Evolutionary conservation across 2,329 filamentous ascomycete species (phyloP).

Genomic region (Lecanoromycetidae sp.): DNA sequence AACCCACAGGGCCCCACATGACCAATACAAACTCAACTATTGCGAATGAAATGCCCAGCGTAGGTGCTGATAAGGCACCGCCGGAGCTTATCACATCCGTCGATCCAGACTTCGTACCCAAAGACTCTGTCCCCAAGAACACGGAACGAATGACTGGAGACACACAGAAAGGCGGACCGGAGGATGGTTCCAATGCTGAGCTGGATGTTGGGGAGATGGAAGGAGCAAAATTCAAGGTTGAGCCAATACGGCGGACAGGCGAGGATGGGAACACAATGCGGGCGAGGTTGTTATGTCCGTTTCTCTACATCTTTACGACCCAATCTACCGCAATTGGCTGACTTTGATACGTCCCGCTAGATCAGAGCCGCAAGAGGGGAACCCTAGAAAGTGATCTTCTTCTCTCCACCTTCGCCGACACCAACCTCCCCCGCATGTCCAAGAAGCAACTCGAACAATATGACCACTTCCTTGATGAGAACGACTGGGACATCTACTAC

Average conservation of each 20-base stretch:
- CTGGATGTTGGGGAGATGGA: slow-evolving; percentile 77
- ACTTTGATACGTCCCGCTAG: slow-evolving; percentile 35
- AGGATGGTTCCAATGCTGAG: slow-evolving; percentile 45
- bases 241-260: slow-evolving; percentile 72
- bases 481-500: slow-evolving; percentile 99
- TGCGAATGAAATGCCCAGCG: slow-evolving; percentile 48
- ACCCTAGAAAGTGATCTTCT: slow-evolving; percentile 93
- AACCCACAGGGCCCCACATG: slow-evolving; percentile 48
- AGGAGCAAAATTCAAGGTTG: slow-evolving; percentile 73
- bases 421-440: slow-evolving; percentile 63
- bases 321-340: neutral
- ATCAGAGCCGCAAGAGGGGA: slow-evolving; percentile 93
- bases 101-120: slow-evolving; percentile 44
- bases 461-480: slow-evolving; percentile 91
- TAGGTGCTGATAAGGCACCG: slow-evolving; percentile 45
- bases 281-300: slow-evolving; percentile 61
- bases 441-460: slow-evolving; percentile 65
- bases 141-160: slow-evolving; percentile 55
- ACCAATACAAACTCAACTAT: slow-evolving; percentile 54
- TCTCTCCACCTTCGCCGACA: slow-evolving; percentile 85
- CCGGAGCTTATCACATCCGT: slow-evolving; percentile 49
- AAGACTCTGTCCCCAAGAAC: slow-evolving; percentile 49
- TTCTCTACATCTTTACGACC: slow-evolving; percentile 4
- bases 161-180: slow-evolving; percentile 41
- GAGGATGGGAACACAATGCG: slow-evolving; percentile 80